phyloP scores from a whole-genome alignment of 495 filamentous ascomycete species.

The Penicillium salamii region DNA sequence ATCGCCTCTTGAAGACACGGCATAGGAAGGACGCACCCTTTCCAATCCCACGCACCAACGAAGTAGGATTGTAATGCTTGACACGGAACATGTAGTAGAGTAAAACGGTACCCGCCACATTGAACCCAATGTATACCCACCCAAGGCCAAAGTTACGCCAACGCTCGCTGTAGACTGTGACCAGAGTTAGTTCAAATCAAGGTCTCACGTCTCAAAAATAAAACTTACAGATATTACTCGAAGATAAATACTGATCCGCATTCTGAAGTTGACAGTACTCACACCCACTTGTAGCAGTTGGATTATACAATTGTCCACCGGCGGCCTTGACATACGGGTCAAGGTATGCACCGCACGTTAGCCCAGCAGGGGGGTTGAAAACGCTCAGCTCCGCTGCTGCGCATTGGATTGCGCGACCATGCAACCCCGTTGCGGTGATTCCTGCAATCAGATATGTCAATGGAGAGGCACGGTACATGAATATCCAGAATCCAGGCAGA shows the following conservation, averaged over 20 bases:
- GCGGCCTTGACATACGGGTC: slow-evolving; percentile 28
- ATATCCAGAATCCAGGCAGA: slow-evolving; percentile 56
- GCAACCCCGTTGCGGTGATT: slow-evolving; percentile 47
- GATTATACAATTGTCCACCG: slow-evolving; percentile 45
- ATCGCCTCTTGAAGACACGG: slow-evolving; percentile 43
- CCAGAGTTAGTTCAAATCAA: neutral
- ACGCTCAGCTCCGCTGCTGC: slow-evolving; percentile 44
- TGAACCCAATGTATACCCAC: slow-evolving; percentile 53
- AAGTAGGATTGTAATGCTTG: slow-evolving; percentile 42
- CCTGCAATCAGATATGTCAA: slow-evolving; percentile 58
- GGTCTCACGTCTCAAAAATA: slow-evolving; percentile 4
- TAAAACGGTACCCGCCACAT: slow-evolving; percentile 46
- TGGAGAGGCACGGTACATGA: slow-evolving; percentile 55
- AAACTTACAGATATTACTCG: slow-evolving; percentile 44
- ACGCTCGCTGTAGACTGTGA: slow-evolving; percentile 37
- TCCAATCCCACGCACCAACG: slow-evolving; percentile 28
- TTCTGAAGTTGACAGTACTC: slow-evolving; percentile 44
- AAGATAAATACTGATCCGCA: slow-evolving; percentile 47
- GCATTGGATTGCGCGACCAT: slow-evolving; percentile 42
- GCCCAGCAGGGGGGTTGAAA: slow-evolving; percentile 49
- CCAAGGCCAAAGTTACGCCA: slow-evolving; percentile 56
- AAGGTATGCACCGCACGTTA: slow-evolving; percentile 51
- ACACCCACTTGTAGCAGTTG: slow-evolving; percentile 37
- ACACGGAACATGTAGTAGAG: slow-evolving; percentile 55
- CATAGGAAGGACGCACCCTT: slow-evolving; percentile 30